Base-by-base conservation (phyloP, 768 basidiomycete genomes). In the Auriscalpium orientale region DNA sequence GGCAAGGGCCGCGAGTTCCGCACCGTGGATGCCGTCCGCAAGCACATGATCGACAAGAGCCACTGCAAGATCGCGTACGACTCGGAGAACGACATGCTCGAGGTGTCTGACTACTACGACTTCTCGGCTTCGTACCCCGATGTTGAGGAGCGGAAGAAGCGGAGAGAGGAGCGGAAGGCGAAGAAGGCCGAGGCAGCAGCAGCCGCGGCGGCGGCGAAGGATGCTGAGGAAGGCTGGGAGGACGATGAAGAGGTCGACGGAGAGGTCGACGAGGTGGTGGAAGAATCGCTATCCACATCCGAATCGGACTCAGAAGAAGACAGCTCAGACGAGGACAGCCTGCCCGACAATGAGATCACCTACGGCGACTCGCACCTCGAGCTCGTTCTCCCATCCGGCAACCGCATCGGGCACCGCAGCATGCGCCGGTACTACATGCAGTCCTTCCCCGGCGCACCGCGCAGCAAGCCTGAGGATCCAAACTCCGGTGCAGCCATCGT, bases 31-130 rank as follows among this genome's bases (percentile, higher is more conserved):
- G 95, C 95, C 0, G 94, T 91, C 5, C 77, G 94, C 62, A 91
- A 90, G 65, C 97, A 99, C 68, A 99, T 99, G 97, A 58, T 82
- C 43, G 95, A 95, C 76, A 98, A 98, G 73, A 79, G 82, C 56
- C 97, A 99, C 66, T 98, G 95, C 79, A 98, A 97, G 72, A 83
- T 99, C 60, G 88, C 91, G 0, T 98, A 95, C 70, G 91, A 93
- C 56, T 72, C 79, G 1, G 85, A 90, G 63, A 66, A 74, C 40
- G 92, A 98, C 66, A 81, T 84, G 44, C 80, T 95, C 52, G 95
- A 95, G 62, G 61, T 95, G 6, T 90, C 93, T 0, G 95, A 98
- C 62, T 98, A 78, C 67, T 99, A 98, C 73, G 93, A 97, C 70
- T 98, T 95, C 68, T 79, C 85, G 0, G 69, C 76, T 1, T 91